Base-by-base conservation (phyloP, 139 green algal genomes). In the Chlamydomonas sp. region DNA sequence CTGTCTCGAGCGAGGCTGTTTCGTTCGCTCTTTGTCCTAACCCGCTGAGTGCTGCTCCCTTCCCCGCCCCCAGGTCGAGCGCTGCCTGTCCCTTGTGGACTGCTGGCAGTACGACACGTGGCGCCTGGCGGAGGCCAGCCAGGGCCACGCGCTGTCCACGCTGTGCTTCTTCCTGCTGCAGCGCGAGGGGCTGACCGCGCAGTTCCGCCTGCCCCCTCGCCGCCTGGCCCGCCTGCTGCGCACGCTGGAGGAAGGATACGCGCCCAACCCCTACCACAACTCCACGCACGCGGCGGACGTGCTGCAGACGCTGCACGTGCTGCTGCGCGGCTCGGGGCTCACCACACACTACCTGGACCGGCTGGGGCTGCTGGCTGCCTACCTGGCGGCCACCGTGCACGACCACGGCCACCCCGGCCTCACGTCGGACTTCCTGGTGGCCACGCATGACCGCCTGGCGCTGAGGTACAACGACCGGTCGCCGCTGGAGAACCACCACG, bases 181-280 rank as follows among this genome's bases (percentile, higher is more conserved):
- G 17, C 16, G 69, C 16, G 69, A 75, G 69, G 69, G 69, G 2
- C 69, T 75, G 17, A 75, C 31, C 31, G 31, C 31, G 31, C 31
- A 49, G 31, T 49, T 49, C 31, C 31, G 31, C 31, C 31, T 49
- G 31, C 31, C 31, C 0, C 31, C 31, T 0, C 31, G 31, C 31
- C 31, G 31, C 31, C 31, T 49, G 31, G 31, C 71, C 2, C 5
- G 12, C 3, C 18, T 59, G 71, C 18, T 9, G 4, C 2, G 5
- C 71, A 2, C 18, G 5, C 72, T 79, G 57, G 75, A 79, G 75
- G 75, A 8, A 3, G 75, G 75, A 57, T 79, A 82, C 2, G 61
- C 84, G 31, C 8, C 58, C 15, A 91, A 91, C 77, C 87, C 89
- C 58, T 94, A 94, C 80, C 91, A 94, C 77, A 93, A 91, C 87